Base-by-base conservation (phyloP, 139 green algal genomes). In the Chlamydomonas eustigma region DNA sequence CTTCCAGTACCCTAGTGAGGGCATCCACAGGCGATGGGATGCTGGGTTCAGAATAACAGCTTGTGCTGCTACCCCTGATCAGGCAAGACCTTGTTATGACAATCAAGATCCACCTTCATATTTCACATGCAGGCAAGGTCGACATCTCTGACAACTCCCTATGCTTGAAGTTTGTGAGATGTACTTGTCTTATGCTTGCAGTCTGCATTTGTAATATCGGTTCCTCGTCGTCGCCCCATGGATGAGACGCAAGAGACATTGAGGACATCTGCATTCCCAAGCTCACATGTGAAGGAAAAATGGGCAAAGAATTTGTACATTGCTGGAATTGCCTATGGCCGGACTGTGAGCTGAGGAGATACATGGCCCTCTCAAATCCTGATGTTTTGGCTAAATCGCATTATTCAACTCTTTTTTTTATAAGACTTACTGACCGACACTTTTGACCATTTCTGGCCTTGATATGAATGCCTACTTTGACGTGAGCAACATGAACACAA, bases 1-100 rank as follows among this genome's bases (percentile, higher is more conserved):
- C 87, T 99, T 98, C 86, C 92, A 98, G 87, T 99, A 99, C 81
- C 92, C 95, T 31, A 91, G 76, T 25, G 95, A 99, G 87, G 95
- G 92, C 80, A 98, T 99, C 81, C 95, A 99, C 88, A 83, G 92
- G 58, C 87, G 95, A 64, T 99, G 95, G 95, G 95, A 99, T 74
- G 85, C 81, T 34, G 95, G 95, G 24, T 99, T 91, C 85, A 81
- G 95, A 34, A 98, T 99, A 79, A 98, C 95, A n/a, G 90, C 89
- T 44, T 92, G 87, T 74, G 95, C 91, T 0, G 90, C 95, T 35
- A 99, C 95, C 2, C 92, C 88, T 51, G 95, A 98, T 73, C 93
- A 97, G 76, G 65, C 34, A 28, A 22, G 52, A 98, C 88, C 89
- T n/a, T n/a, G n/a, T n/a, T n/a, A n/a, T n/a, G n/a, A n/a, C n/a